Evolutionary conservation across 2,329 filamentous ascomycete genomes (phyloP).

Genomic region (Penicillium paneum): DNA sequence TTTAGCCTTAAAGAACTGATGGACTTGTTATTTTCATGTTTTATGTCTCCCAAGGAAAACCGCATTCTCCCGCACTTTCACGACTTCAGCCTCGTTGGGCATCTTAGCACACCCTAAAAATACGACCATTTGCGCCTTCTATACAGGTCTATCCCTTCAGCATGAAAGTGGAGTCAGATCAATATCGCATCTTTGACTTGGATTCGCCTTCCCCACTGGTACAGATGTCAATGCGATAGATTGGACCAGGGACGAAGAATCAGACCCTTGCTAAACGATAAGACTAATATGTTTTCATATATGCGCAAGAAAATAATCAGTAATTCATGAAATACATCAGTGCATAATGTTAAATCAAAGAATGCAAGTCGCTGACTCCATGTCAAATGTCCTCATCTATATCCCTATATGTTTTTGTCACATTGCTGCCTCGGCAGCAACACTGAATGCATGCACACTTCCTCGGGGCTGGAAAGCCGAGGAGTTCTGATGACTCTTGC

Average conservation of each 20-base stretch:
- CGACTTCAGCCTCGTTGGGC: no score
- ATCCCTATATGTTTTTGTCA: not conserved
- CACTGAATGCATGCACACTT: slow-evolving; percentile 11
- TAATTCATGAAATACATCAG: not conserved
- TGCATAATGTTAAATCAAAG: not conserved
- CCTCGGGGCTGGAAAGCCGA: slow-evolving; percentile 6
- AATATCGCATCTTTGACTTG: no score
- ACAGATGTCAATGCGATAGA: no score
- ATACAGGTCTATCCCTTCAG: no score
- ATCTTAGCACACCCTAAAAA: no score
- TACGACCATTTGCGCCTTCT: no score
- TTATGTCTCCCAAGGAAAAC: no score
- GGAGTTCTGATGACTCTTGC: not conserved
- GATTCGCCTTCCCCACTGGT: no score
- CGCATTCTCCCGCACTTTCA: no score
- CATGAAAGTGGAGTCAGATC: no score
- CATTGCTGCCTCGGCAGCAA: slow-evolving; percentile 4
- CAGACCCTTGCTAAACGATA: not conserved
- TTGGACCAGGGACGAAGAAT: not conserved
- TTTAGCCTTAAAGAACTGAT: no score
- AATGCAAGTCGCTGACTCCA: not conserved
- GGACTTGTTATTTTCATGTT: no score
- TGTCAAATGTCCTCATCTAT: not conserved
- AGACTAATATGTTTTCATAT: not conserved
- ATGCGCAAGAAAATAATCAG: not conserved